Percentiles rank a stretch among this genome's conserved stretches.
phyloP scores from a whole-genome alignment of 768 basidiomycete genomes.

The Rhodocollybia butyracea region DNA sequence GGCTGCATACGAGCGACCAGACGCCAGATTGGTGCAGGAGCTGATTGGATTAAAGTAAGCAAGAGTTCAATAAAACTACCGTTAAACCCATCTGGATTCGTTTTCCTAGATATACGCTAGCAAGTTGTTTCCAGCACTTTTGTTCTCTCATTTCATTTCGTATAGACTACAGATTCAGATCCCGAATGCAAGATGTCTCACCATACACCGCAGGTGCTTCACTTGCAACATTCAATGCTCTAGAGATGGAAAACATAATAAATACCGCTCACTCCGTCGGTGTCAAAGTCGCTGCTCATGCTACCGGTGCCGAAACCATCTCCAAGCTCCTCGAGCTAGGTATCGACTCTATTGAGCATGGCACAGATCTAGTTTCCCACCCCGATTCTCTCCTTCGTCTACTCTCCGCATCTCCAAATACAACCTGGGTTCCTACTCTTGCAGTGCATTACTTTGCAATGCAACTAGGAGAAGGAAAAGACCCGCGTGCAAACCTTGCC shows the following conservation, averaged over 20 bases:
- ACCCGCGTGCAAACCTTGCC: constrained; percentile 11
- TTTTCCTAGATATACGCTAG: constrained; percentile 47
- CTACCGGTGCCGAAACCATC: constrained; percentile 30
- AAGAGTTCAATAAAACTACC: background rate
- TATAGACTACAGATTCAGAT: constrained; percentile 54
- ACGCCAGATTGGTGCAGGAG: constrained; percentile 59
- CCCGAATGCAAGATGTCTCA: constrained; percentile 41
- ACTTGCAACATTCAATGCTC: constrained; percentile 40
- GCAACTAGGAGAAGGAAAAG: constrained; percentile 8
- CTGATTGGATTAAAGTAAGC: constrained; percentile 65
- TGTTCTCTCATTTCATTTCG: constrained; percentile 13
- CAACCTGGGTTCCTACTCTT: constrained; percentile 60
- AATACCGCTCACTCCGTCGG: constrained; percentile 46
- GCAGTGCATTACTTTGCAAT: constrained; percentile 40
- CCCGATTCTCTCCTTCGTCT: constrained; percentile 19
- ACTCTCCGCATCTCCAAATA: constrained; percentile 22
- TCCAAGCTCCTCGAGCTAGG: constrained; percentile 32
- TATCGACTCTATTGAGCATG: constrained; percentile 61
- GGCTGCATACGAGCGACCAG: constrained; percentile 55
- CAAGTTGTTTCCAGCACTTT: constrained; percentile 29
- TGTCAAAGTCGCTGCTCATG: constrained; percentile 59
- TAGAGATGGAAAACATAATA: constrained; percentile 49
- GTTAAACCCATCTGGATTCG: constrained; percentile 1
- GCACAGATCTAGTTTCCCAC: constrained; percentile 26
- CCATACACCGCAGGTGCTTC: constrained; percentile 25